Evolutionary conservation across 75 land plant genomes (phyloP).

Genomic region (Selaginella moellendorffii): DNA sequence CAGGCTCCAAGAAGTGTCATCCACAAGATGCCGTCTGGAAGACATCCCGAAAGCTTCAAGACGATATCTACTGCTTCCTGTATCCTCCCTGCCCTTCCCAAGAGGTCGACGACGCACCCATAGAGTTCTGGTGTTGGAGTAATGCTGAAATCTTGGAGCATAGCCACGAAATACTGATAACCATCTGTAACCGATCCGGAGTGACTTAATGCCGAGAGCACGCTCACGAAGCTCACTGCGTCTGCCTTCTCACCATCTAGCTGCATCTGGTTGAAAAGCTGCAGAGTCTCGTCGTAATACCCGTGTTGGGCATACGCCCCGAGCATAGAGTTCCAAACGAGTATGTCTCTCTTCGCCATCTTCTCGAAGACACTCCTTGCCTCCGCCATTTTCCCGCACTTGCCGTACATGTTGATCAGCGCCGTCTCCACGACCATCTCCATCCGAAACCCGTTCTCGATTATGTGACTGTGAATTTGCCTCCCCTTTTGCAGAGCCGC

Average conservation of each 20-base stretch:
- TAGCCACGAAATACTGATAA: background rate
- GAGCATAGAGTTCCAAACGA: background rate
- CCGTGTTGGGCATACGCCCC: background rate
- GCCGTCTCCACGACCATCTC: constrained; percentile 33
- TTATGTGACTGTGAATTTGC: constrained; percentile 30
- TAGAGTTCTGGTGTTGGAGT: background rate
- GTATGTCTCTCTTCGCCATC: background rate
- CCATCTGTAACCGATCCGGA: background rate
- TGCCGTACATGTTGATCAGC: constrained; percentile 21
- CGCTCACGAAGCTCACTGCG: background rate
- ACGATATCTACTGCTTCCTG: background rate
- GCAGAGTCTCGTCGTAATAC: background rate
- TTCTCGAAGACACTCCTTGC: constrained; percentile 1
- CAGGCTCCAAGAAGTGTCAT: background rate
- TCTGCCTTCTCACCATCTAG: background rate
- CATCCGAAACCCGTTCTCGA: constrained; percentile 22
- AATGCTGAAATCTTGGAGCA: background rate
- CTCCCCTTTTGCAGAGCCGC: constrained; percentile 4
- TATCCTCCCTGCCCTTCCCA: background rate
- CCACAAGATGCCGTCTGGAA: background rate
- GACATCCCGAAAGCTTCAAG: background rate
- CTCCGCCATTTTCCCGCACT: constrained; percentile 6
- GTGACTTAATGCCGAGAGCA: background rate
- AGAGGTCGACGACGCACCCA: background rate
- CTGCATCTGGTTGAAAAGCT: background rate